Percentiles rank a stretch among this genome's conserved stretches.
phyloP scores from a whole-genome alignment of 495 filamentous ascomycete species.

The Physcia stellaris region DNA sequence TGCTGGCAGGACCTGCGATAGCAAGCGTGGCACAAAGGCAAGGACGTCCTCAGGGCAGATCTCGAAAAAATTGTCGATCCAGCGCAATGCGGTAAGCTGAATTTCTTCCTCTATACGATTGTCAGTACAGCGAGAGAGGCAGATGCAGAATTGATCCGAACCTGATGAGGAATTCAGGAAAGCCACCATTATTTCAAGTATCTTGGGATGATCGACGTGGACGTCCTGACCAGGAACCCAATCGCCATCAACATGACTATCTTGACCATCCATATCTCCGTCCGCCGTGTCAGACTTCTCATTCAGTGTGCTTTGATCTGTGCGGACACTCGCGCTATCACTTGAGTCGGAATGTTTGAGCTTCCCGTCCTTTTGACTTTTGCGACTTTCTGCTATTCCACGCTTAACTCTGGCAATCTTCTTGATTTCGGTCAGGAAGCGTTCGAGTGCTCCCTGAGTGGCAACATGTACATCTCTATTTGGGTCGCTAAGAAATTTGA shows the following conservation, averaged over 20 bases:
- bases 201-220: slow-evolving; percentile 80
- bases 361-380: slow-evolving; percentile 49
- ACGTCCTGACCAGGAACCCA: slow-evolving; percentile 98
- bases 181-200: slow-evolving; percentile 80
- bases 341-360: slow-evolving; percentile 50
- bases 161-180: slow-evolving; percentile 77
- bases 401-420: slow-evolving; percentile 85
- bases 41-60: slow-evolving; percentile 98
- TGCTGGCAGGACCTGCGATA: slow-evolving; percentile 84
- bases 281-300: slow-evolving; percentile 39
- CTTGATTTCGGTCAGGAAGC: slow-evolving; percentile 88
- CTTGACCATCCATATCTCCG: slow-evolving; percentile 49
- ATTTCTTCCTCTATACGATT: slow-evolving; percentile 59
- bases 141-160: slow-evolving; percentile 24
- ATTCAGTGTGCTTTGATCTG: slow-evolving; percentile 32
- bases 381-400: slow-evolving; percentile 76
- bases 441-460: slow-evolving; percentile 80
- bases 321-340: slow-evolving; percentile 43
- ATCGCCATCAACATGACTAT: slow-evolving; percentile 60
- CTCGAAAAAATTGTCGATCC: slow-evolving; percentile 93
- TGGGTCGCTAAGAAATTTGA: slow-evolving; percentile 82
- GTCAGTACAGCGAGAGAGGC: background rate
- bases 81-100: slow-evolving; percentile 76
- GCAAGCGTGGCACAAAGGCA: slow-evolving; percentile 77
- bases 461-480: slow-evolving; percentile 88